Percentiles rank a stretch among this genome's conserved stretches.
Evolutionary conservation across 805 yeast species (phyloP).

Genomic region (Candida boidinii): DNA sequence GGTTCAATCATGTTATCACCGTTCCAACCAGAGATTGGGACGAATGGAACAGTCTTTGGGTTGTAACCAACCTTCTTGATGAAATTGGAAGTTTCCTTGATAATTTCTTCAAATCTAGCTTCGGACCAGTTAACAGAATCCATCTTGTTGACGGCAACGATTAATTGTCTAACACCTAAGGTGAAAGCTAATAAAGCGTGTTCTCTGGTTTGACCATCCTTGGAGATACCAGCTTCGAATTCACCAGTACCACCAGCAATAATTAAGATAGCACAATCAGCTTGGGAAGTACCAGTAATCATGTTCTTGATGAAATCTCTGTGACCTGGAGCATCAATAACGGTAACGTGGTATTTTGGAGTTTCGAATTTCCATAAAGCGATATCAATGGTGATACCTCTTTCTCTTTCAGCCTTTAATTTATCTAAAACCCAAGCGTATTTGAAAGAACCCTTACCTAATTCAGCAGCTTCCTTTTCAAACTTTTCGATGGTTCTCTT

Average conservation of each 20-base stretch:
- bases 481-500: conserved; percentile 98
- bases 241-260: conserved; percentile 92
- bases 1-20: conserved; percentile 91
- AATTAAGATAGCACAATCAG: conserved; percentile 85
- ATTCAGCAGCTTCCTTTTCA: conserved; percentile 97
- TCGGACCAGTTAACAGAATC: conserved; percentile 87
- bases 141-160: conserved; percentile 92
- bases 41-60: conserved; percentile 78
- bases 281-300: conserved; percentile 94
- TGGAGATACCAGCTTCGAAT: conserved; percentile 91
- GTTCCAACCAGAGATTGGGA: conserved; percentile 88
- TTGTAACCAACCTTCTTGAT: conserved; percentile 81
- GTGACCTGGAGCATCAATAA: conserved; percentile 95
- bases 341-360: conserved; percentile 82
- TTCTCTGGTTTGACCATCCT: conserved; percentile 94
- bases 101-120: conserved; percentile 70
- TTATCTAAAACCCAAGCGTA: conserved; percentile 97
- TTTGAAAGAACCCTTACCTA: conserved; percentile 95
- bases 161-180: conserved; percentile 79
- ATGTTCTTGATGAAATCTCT: conserved; percentile 94
- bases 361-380: conserved; percentile 92
- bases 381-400: conserved; percentile 94
- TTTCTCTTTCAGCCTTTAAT: conserved; percentile 92
- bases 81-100: conserved; percentile 71
- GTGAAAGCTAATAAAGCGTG: conserved; percentile 88